Evolutionary conservation across 176 grass and related monocot genomes (phyloP).

Genomic region (Panicum miliaceum): DNA sequence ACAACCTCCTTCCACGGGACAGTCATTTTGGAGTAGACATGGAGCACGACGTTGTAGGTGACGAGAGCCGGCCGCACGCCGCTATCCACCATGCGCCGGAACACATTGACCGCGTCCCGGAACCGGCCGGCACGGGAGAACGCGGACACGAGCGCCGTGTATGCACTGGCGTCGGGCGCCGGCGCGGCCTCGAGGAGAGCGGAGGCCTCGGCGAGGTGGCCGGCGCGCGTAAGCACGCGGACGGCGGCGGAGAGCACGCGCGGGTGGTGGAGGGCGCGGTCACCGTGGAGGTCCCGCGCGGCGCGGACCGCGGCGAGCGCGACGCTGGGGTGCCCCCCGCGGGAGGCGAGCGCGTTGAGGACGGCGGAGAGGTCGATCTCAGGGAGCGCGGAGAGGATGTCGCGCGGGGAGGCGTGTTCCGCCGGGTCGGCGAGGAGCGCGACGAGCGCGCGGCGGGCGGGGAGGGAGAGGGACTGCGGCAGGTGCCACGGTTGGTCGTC

Average conservation of each 20-base stretch:
- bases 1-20: conserved; percentile 76
- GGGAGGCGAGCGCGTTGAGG: conserved; percentile 56
- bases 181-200: conserved; percentile 50
- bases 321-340: conserved; percentile 27
- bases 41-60: conserved; percentile 95
- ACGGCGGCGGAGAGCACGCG: conserved; percentile 58
- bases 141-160: conserved; percentile 71
- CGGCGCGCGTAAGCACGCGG: conserved; percentile 59
- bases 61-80: conserved; percentile 67
- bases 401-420: conserved; percentile 37
- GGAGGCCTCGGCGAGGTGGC: conserved; percentile 58
- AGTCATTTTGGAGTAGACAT: conserved; percentile 76
- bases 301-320: conserved; percentile 64
- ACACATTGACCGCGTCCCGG: conserved; percentile 66
- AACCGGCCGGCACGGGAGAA: conserved; percentile 65
- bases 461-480: conserved; percentile 51
- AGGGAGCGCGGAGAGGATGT: conserved; percentile 57
- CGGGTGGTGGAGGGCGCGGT: conserved; percentile 47
- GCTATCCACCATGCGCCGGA: conserved; percentile 59
- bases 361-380: conserved; percentile 50
- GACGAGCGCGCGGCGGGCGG: conserved; percentile 59
- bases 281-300: conserved; percentile 62
- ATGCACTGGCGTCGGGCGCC: conserved; percentile 53
- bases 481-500: conserved; percentile 40
- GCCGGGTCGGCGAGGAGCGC: conserved; percentile 42